A percentile compares a stretch with the other conserved stretches of the same genome.
Conservation (phyloP, 2,329 filamentous ascomycete genomes). For the Aspergillus sp. region DNA sequence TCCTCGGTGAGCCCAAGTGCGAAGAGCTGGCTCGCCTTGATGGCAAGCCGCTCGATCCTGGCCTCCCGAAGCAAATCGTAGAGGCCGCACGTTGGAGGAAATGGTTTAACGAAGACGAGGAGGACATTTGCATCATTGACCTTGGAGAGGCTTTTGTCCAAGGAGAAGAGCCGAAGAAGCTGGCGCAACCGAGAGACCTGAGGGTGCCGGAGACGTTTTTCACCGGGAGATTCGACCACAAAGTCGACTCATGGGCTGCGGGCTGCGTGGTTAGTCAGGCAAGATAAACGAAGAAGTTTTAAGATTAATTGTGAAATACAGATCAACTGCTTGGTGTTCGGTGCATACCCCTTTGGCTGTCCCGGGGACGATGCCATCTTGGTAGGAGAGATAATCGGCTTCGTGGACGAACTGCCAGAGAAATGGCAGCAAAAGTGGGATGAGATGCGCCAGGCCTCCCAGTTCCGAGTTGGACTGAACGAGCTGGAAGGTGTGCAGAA, state of each 20-base stretch:
- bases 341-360: constrained; percentile 17
- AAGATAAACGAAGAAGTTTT: background rate
- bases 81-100: constrained; percentile 22
- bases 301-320: background rate
- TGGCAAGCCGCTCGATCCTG: constrained; percentile 20
- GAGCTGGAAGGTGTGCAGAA: constrained; percentile 12
- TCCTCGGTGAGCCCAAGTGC: constrained; percentile 19
- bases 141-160: constrained; percentile 25
- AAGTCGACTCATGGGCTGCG: constrained; percentile 34
- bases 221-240: constrained; percentile 26
- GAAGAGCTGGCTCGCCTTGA: constrained; percentile 21
- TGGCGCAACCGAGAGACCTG: constrained; percentile 26
- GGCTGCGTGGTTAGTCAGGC: constrained; percentile 21
- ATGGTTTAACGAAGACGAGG: constrained; percentile 26
- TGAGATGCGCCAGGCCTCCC: constrained; percentile 9
- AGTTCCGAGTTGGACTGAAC: constrained; percentile 1
- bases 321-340: constrained; percentile 25
- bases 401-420: constrained; percentile 18
- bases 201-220: constrained; percentile 34
- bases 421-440: constrained; percentile 22
- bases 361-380: constrained; percentile 16
- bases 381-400: constrained; percentile 22
- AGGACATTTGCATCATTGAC: constrained; percentile 25
- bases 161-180: constrained; percentile 19
- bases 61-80: constrained; percentile 23